phyloP scores from a whole-genome alignment of 345 rosid species.

The Rubroshorea leprosula region DNA sequence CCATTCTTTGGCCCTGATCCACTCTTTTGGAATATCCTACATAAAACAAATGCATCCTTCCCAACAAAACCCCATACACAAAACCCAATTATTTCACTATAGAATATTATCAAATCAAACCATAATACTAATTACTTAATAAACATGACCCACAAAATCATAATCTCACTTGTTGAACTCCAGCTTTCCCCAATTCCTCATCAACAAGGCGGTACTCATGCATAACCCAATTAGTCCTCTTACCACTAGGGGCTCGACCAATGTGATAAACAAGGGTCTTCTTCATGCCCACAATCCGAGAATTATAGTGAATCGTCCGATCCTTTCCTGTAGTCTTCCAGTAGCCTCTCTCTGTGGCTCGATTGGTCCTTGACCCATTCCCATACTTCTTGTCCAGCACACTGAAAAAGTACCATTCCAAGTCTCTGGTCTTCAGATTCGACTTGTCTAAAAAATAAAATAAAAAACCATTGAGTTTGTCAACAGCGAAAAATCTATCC shows the following conservation, averaged over 20 bases:
- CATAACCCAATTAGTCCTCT: conserved; percentile 94
- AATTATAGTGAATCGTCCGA: conserved; percentile 41
- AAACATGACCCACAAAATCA: background rate
- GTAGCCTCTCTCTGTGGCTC: conserved; percentile 91
- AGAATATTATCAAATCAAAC: background rate
- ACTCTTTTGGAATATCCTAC: conserved; percentile 90
- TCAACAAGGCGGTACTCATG: conserved; percentile 81
- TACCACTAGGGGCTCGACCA: conserved; percentile 87
- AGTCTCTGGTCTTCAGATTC: conserved; percentile 76
- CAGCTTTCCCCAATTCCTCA: conserved; percentile 47
- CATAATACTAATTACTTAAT: too few species aligned
- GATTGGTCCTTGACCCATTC: conserved; percentile 80
- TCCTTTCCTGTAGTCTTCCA: conserved; percentile 99
- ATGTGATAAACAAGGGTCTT: conserved; percentile 89
- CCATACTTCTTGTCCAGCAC: conserved; percentile 74
- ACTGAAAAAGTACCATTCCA: conserved; percentile 95
- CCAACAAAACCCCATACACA: conserved; percentile 4
- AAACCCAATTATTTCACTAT: background rate
- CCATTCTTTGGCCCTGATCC: conserved; percentile 96
- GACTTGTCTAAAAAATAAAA: conserved; percentile 43
- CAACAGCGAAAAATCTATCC: too few species aligned
- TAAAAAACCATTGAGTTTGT: too few species aligned
- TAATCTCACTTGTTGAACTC: conserved; percentile 58
- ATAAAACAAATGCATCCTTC: conserved; percentile 80
- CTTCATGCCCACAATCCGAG: conserved; percentile 77